These are phyloP conservation scores for Citrullus colocynthis DNA, from an alignment of 306 rosid species.

Conservation along the genomic window DNA sequence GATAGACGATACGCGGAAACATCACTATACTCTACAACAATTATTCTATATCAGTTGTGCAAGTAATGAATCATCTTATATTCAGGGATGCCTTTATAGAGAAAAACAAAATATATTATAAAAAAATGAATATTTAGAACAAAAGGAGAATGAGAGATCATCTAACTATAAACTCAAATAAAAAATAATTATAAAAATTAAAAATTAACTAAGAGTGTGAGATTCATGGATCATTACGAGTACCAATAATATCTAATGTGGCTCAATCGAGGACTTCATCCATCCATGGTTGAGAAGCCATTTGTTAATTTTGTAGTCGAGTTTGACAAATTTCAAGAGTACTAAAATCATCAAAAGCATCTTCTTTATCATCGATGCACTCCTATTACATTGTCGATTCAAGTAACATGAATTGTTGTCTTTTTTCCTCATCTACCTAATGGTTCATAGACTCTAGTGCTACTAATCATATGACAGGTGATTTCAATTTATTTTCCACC, in stretches of 20 bases:
- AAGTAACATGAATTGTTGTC: neutral
- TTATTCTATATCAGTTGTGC: neutral
- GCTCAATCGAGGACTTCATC: no score
- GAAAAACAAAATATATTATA: neutral
- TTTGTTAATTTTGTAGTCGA: no score
- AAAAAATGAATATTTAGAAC: neutral
- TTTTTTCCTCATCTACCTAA: neutral
- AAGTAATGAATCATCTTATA: neutral
- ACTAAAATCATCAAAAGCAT: neutral
- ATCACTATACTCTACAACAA: conserved; percentile 67
- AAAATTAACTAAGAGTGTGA: neutral
- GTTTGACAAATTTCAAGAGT: no score
- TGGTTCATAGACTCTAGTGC: neutral
- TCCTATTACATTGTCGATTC: neutral
- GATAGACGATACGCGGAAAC: conserved; percentile 87
- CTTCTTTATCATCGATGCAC: neutral
- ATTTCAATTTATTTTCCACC: neutral
- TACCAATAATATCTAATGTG: neutral
- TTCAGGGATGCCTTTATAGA: neutral
- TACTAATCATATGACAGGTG: neutral
- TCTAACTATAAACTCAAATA: neutral
- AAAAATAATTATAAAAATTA: neutral
- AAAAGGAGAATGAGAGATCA: neutral
- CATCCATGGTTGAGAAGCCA: no score
- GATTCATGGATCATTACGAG: neutral